phyloP scores from a whole-genome alignment of 2,329 filamentous ascomycete species.

The Akanthomyces muscarius region DNA sequence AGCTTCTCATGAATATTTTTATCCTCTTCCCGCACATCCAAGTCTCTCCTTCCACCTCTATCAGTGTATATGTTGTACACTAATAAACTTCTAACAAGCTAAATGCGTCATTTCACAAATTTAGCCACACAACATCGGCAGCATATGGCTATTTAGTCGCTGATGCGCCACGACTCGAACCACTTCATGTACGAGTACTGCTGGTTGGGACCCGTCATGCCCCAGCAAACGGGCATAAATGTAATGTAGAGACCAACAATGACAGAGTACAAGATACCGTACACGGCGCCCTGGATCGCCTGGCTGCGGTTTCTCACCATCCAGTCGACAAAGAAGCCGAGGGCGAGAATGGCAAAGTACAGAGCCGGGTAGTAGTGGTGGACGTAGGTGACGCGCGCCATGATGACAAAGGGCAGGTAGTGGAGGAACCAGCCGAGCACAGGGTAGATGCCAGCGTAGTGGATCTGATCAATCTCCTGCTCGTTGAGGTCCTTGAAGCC shows the following conservation, averaged over 20 bases:
- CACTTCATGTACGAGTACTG: conserved; percentile 92
- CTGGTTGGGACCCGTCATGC: conserved; percentile 81
- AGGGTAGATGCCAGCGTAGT: conserved; percentile 90
- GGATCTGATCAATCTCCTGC: conserved; percentile 84
- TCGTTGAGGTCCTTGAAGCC: conserved; percentile 80
- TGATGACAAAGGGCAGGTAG: conserved; percentile 91
- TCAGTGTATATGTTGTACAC: neutral
- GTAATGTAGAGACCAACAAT: conserved; percentile 80
- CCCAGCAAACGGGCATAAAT: conserved; percentile 94
- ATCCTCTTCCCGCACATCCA: neutral
- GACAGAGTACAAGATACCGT: conserved; percentile 66
- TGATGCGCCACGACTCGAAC: conserved; percentile 83
- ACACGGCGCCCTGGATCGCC: conserved; percentile 63
- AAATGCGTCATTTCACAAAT: neutral
- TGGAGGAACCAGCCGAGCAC: conserved; percentile 93
- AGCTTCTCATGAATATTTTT: conserved; percentile 13
- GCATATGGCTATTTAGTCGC: conserved; percentile 44
- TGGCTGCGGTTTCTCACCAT: conserved; percentile 63
- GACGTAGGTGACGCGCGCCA: conserved; percentile 98
- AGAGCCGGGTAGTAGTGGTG: conserved; percentile 99
- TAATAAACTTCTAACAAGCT: neutral
- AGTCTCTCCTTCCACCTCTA: neutral
- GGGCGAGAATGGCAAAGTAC: conserved; percentile 89
- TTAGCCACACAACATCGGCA: no score
- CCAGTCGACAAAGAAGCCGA: conserved; percentile 89